phyloP scores from a whole-genome alignment of 306 rosid species.

The Prunus mongolica region DNA sequence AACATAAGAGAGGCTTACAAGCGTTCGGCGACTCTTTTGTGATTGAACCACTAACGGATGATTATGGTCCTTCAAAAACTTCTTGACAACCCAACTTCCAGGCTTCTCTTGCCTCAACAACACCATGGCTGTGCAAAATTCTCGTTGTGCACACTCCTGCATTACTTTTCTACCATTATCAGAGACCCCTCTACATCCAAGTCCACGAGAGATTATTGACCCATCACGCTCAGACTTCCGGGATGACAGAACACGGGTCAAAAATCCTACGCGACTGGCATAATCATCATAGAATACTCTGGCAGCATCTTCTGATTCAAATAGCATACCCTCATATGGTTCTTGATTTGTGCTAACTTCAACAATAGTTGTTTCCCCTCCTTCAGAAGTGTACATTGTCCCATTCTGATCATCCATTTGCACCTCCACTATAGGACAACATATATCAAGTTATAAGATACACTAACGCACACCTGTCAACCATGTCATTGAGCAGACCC shows the following conservation, averaged over 20 bases:
- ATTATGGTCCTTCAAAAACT: constrained; percentile 32
- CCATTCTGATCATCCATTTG: constrained; percentile 26
- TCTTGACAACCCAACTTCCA: constrained; percentile 31
- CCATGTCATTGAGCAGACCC: neutral
- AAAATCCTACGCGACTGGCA: constrained; percentile 28
- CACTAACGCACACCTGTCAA: neutral
- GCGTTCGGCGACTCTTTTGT: constrained; percentile 12
- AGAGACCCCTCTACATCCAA: constrained; percentile 35
- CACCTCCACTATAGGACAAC: constrained; percentile 29
- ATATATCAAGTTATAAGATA: neutral
- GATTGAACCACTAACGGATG: constrained; percentile 28
- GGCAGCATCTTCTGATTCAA: constrained; percentile 28
- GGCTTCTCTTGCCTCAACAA: constrained; percentile 28
- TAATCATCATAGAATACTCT: constrained; percentile 31
- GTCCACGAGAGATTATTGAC: constrained; percentile 35
- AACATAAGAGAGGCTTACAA: constrained; percentile 27
- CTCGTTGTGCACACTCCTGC: constrained; percentile 13
- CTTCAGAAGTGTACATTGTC: constrained; percentile 21
- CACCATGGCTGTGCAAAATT: constrained; percentile 25
- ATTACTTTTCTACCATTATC: constrained; percentile 9
- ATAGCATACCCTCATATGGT: constrained; percentile 31
- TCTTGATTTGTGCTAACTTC: constrained; percentile 30
- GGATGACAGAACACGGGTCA: constrained; percentile 34
- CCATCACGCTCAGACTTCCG: constrained; percentile 41
- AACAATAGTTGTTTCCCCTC: constrained; percentile 21